phyloP scores from a whole-genome alignment of 179 eudicot genomes.

The Pouteria campechiana region DNA sequence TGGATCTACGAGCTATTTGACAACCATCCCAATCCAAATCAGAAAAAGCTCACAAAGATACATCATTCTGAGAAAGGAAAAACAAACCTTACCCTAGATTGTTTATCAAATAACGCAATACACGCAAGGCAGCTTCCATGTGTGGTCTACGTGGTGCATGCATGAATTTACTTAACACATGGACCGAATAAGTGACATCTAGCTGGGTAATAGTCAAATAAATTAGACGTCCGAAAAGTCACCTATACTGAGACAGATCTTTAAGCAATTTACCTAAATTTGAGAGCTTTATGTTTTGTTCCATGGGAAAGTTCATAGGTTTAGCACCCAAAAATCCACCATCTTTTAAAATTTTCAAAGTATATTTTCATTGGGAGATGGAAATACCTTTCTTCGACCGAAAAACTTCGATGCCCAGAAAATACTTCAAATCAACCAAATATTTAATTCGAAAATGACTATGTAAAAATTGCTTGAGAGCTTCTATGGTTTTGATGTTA shows the following conservation, averaged over 20 bases:
- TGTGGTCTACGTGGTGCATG: neutral
- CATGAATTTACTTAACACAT: neutral
- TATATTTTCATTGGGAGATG: too few species aligned
- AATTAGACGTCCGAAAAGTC: neutral
- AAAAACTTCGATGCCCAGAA: too few species aligned
- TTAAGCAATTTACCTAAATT: too few species aligned
- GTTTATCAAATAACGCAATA: conserved; percentile 4
- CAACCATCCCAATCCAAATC: neutral
- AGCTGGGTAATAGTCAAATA: neutral
- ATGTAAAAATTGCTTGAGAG: conserved; percentile 4
- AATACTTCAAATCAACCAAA: neutral
- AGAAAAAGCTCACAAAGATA: neutral
- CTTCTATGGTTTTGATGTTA: neutral
- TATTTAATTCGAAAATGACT: conserved; percentile 3
- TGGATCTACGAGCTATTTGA: neutral
- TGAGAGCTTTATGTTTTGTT: too few species aligned
- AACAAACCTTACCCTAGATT: conserved; percentile 1
- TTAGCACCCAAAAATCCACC: conserved; percentile 1
- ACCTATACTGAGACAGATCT: too few species aligned
- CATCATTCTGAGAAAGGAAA: neutral
- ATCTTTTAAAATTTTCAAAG: too few species aligned
- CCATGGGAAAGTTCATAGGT: too few species aligned
- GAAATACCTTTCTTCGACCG: too few species aligned
- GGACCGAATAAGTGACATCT: neutral
- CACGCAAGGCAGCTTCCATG: conserved; percentile 1